phyloP scores from a whole-genome alignment of 176 grass and related monocot genomes.

The Hsuehochloa calcarea region DNA sequence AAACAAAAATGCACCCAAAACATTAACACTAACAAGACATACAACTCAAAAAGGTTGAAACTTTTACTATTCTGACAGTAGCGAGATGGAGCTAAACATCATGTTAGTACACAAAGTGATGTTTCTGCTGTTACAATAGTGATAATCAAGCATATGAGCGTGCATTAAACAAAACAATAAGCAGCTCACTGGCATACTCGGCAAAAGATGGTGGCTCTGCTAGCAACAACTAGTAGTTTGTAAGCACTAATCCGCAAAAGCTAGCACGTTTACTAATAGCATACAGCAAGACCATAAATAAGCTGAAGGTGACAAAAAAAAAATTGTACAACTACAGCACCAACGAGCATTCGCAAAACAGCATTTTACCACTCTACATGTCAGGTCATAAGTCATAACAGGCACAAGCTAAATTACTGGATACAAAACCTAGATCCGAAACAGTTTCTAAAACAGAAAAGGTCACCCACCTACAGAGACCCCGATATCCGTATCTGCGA shows the following conservation, averaged over 20 bases:
- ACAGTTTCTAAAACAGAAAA: not conserved
- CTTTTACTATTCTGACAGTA: not conserved
- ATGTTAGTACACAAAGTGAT: not conserved
- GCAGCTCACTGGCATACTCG: not conserved
- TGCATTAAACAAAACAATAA: not conserved
- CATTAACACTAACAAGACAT: not conserved
- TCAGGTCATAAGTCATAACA: not conserved
- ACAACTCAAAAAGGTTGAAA: not conserved
- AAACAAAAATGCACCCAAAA: not conserved
- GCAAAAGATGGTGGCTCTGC: not conserved
- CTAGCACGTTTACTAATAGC: not conserved
- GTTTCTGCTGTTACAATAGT: not conserved
- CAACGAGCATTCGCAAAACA: not conserved
- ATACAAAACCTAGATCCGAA: conserved; percentile 27
- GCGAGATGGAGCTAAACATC: not conserved
- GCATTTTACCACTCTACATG: not conserved
- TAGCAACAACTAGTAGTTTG: not conserved
- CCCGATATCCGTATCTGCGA: conserved; percentile 96
- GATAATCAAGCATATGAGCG: not conserved
- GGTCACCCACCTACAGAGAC: conserved; percentile 89
- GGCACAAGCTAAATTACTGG: not conserved
- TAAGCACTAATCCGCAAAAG: not conserved
- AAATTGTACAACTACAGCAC: not conserved
- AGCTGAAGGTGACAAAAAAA: not conserved
- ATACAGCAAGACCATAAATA: conserved; percentile 4